Base-by-base conservation (phyloP, 768 basidiomycete species). In the Kondoa malvinella region DNA sequence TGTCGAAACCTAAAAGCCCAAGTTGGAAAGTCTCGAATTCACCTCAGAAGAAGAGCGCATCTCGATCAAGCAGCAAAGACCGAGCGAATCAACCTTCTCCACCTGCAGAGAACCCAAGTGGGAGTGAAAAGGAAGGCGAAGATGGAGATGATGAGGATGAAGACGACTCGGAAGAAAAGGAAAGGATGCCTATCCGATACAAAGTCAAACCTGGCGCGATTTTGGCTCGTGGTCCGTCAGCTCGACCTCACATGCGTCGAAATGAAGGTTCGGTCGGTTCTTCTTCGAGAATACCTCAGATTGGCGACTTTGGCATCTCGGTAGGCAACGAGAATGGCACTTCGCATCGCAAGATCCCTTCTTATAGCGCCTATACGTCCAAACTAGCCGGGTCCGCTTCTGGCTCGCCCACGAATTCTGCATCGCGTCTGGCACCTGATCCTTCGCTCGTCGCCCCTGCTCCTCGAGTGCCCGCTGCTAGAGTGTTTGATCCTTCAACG, bases 401-500 rank as follows among this genome's bases (percentile, higher is more conserved):
- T 21, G 67, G 33, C 31, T 60, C 63, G 34, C 30, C 21, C 40
- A n/a, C 26, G 29, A 50, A 8, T 50, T 50, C 40, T 50, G 12
- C 40, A 8, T 50, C 40, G 8, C 25, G 8, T 34, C 58, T 34
- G 26, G 27, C 65, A 15, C 40, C 69, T 8, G 66, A 67, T 32
- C 66, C 61, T 29, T 27, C 66, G 16, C 25, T 56, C 4, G 56
- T 30, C 16, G 29, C 27, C 25, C 60, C 59, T 59, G 34, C 40
- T 16, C 68, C 68, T n/a, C 30, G 33, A n/a, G 63, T 69, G 32
- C 72, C 73, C 15, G 69, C 72, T 34, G 40, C 40, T 50, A 57
- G 74, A 12, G 73, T 73, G 25, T 75, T 75, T 69, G 34, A 69
- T 14, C 71, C 73, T 15, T 67, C 67, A 21, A 75, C 74, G 16